Base-by-base conservation (phyloP, 2,329 filamentous ascomycete species). In the Pyricularia pennisetigena region DNA sequence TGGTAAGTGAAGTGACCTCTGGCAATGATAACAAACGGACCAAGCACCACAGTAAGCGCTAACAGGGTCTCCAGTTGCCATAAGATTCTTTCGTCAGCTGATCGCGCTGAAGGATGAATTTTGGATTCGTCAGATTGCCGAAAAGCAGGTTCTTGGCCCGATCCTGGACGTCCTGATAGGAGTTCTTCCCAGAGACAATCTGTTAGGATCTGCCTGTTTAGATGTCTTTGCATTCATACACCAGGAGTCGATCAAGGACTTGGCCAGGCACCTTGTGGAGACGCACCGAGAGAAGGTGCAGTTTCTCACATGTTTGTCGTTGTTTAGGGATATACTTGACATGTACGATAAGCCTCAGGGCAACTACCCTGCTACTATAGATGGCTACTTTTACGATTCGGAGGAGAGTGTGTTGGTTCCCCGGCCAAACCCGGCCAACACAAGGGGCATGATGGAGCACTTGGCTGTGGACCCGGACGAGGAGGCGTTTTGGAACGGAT, bases 181-280 rank as follows among this genome's bases (percentile, higher is more conserved):
- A 72, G 95, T 93, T 0, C 90, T 97, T 86, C 92, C 94, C 0
- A 88, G 93, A 61, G 94, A 99, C 77, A 98, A 97, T 73, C 83
- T 99, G 3, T 84, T 98, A 35, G 96, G 95, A 77, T 98, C 94
- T 0, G 94, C 94, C 9, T 97, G 93, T 73, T 83, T 98, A 10
- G 95, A 99, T 75, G 86, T 99, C 62, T 98, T 99, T 72, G 93
- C 97, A 74, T 93, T 90, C 74, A 91, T 98, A 74, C 93, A 90
- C 76, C 88, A 89, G 75, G 92, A 96, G 73, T 88, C 88, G 68
- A 85, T 94, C 74, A 96, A 93, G 76, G 88, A 91, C 16, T 82
- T 97, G 64, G 88, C 97, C 68, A 88, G 89, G 71, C 91, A 97
- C 75, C 81, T 98, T 26, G 92, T 97, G 12, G 90, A 93, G 72